phyloP scores from a whole-genome alignment of 2,329 filamentous ascomycete genomes.

The Trichoderma breve region DNA sequence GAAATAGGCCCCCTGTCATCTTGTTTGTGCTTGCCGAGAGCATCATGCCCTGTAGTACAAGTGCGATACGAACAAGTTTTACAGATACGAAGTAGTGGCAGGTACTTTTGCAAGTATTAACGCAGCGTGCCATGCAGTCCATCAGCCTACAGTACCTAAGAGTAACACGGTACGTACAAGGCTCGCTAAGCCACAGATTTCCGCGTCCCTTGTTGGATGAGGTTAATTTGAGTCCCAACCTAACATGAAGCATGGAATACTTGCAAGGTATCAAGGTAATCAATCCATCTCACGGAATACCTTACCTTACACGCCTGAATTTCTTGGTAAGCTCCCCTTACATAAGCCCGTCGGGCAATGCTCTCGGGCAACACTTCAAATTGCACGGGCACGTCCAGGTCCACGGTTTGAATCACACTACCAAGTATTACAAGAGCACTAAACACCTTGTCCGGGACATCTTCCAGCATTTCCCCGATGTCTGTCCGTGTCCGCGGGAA shows the following conservation, averaged over 20 bases:
- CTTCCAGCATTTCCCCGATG: neutral
- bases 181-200: neutral
- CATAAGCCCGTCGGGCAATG: neutral
- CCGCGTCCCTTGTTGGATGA: neutral
- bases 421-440: slow-evolving; percentile 2
- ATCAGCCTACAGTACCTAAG: neutral
- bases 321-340: neutral
- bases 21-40: neutral
- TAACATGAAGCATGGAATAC: neutral
- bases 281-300: neutral
- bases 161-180: neutral
- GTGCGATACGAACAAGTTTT: neutral
- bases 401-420: neutral
- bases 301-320: neutral
- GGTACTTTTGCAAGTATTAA: neutral
- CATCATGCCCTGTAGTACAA: neutral
- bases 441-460: neutral
- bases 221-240: neutral
- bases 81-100: neutral
- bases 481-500: neutral
- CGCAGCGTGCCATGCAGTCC: neutral
- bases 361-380: neutral
- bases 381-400: neutral
- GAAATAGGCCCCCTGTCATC: neutral
- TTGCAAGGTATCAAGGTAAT: neutral